Base-by-base conservation (phyloP, 805 yeast genomes). In the Phaffomyces thermotolerans region DNA sequence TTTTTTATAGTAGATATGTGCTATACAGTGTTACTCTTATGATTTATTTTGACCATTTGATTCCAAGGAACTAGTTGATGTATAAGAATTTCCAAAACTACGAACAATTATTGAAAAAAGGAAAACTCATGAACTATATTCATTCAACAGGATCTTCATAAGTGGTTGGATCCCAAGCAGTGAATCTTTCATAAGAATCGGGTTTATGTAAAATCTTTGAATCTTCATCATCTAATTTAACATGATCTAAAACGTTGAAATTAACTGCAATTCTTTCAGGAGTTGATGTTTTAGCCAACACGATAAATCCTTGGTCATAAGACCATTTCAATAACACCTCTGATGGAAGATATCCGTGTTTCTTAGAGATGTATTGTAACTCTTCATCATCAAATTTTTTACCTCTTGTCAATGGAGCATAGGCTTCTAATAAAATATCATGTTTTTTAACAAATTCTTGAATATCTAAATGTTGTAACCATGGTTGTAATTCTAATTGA, bases 401-500 rank as follows among this genome's bases (percentile, higher is more conserved):
- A 8, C 91, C 87, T 49, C 76, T 79, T 3, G 81, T 74, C 53
- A 89, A 72, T 8, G 96, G 96, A 8, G 93, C 79, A 64, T 75
- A 89, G 1, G 95, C 90, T 59, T 84, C 87, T 10, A 82, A 75
- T 6, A 69, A 64, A 34, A 89, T 74, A 37, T 70, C 78, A 45
- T 80, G 63, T 14, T 68, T 56, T 29, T 69, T 67, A 58, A 84
- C 79, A 62, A 66, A 83, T 42, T 78, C 73, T 20, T 83, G 77
- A 45, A 87, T 68, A 41, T 80, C 79, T 42, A 70, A 64, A 53
- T 84, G 69, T 65, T 82, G 85, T 54, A 82, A 68, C 90, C 93
- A 85, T 10, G 95, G 95, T 47, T 87, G 85, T 41, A 86, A 72
- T 62, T 86, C 95, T 53, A 86, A 74, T 61, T 86, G 95, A 58